Base-by-base conservation (phyloP, 495 filamentous ascomycete genomes). In the Margaritispora aquatica region DNA sequence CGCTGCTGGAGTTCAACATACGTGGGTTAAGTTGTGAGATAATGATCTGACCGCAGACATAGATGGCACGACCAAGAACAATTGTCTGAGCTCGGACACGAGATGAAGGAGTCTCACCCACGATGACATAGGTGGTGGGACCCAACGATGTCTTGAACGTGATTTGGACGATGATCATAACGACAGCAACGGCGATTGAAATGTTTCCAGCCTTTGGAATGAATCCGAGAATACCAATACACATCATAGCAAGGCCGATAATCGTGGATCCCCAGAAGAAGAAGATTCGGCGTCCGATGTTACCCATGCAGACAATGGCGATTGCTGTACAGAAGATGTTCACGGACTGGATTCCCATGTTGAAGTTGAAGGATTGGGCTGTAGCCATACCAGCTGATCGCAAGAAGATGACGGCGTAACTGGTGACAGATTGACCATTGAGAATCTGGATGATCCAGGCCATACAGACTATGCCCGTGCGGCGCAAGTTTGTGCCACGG, bases 81-180 rank as follows among this genome's bases (percentile, higher is more conserved):
- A 62, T 58, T 1, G 54, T 62, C 24, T 62, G 52, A 36, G 44
- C 52, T 23, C 60, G 27, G 31, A 62, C 19, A n/a, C 60, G 20
- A 7, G 47, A 36, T 2, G 60, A 57, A 17, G 60, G 50, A 7
- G 50, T 58, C 38, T 62, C 60, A 9, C 47, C 60, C 1, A 62
- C 60, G 22, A 62, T 58, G 0, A 38, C 29, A 20, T 62, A 62
- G 26, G 31, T 46, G n/a, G 41, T 41, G 15, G 60, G 59, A 0
- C 59, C 38, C 20, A 65, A 46, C 19, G 61, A 59, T 29, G 51
- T 61, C 62, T 58, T 61, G 22, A 61, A 58, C 23, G 20, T 23
- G 21, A 64, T 23, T 26, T 63, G 65, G 7, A 63, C 65, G 21
- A 67, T 59, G 46, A 72, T 66, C 21, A 71, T 50, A 17, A 71